Base-by-base conservation (phyloP, 106 monocot species). In the Platanthera zijinensis region DNA sequence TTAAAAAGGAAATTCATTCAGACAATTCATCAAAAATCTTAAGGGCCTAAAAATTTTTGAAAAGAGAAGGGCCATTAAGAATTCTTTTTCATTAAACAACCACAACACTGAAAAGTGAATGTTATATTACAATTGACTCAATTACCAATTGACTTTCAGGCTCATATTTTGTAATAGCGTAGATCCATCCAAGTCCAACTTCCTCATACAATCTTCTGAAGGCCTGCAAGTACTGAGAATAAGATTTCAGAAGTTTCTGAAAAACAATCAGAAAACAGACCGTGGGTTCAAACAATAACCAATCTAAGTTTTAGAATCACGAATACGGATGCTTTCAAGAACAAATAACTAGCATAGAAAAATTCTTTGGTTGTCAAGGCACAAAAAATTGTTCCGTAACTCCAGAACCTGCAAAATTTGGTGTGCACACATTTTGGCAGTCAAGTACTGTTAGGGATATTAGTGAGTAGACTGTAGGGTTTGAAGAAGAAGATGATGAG, bases 181-280 rank as follows among this genome's bases (percentile, higher is more conserved):
- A 96, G 59, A 96, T 74, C 96, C 96, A 96, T 78, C 96, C 96
- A 51, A 96, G 89, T 72, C 89, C 96, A 81, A 96, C 85, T 83
- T 83, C 92, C 78, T 96, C 96, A 53, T 96, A 96, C 69, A 96
- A 78, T 76, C 85, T 90, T 84, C 90, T 89, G 81, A 92, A 92
- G 76, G 92, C 96, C 96, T 96, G 86, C 52, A 81, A 52, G 50
- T 61, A 32, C 15, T 5, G 13, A n/a, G 54, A 6, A 48, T 77
- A 52, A 80, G 53, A 71, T 25, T 5, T 17, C 51, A 54, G 66
- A 54, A 17, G 47, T 17, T 17, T 17, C 8, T 45, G 11, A 45
- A 13, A 45, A 48, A 5, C 8, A 10, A 48, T 1, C 5, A n/a
- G 7, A 32, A 32, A 32, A 32, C 32, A 32, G 32, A 0, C 48